Percentiles rank a stretch among this genome's conserved stretches.
phyloP scores from a whole-genome alignment of 139 green algal genomes.

The Chlorella vulgaris region DNA sequence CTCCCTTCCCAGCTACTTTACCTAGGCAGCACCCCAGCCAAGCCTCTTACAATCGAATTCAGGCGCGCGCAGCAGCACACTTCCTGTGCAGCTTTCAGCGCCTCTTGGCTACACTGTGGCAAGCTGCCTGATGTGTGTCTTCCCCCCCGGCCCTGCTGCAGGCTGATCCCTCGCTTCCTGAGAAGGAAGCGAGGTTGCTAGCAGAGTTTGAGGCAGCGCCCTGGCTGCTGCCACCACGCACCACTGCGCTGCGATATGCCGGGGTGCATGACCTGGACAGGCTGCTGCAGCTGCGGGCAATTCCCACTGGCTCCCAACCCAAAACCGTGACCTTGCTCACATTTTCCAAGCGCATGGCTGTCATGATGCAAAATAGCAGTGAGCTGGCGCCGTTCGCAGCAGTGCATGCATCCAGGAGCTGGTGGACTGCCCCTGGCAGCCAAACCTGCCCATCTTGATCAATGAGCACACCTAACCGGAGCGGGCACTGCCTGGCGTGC shows the following conservation, averaged over 20 bases:
- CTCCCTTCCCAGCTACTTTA: no score
- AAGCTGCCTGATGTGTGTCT: no score
- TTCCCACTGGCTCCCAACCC: neutral
- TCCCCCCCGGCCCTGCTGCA: neutral
- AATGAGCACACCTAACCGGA: neutral
- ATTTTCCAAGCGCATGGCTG: neutral
- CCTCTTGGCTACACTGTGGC: neutral
- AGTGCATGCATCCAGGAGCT: neutral
- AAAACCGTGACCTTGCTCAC: neutral
- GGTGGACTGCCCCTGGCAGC: no score
- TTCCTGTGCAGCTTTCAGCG: neutral
- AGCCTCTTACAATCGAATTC: neutral
- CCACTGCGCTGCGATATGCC: neutral
- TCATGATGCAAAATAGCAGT: neutral
- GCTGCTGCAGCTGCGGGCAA: slow-evolving; percentile 1
- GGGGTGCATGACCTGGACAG: neutral
- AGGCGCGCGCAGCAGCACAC: neutral
- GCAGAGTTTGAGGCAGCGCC: slow-evolving; percentile 5
- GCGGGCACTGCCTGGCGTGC: neutral
- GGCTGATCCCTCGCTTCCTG: neutral
- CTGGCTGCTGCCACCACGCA: slow-evolving; percentile 9
- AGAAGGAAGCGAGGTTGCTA: neutral
- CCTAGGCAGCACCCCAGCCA: neutral
- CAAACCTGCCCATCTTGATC: neutral
- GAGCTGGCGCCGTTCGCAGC: neutral